Evolutionary conservation across 306 rosid species (phyloP), one percentile per base, ranked within the genome.

Genomic region (Mimosa bimucronata): DNA sequence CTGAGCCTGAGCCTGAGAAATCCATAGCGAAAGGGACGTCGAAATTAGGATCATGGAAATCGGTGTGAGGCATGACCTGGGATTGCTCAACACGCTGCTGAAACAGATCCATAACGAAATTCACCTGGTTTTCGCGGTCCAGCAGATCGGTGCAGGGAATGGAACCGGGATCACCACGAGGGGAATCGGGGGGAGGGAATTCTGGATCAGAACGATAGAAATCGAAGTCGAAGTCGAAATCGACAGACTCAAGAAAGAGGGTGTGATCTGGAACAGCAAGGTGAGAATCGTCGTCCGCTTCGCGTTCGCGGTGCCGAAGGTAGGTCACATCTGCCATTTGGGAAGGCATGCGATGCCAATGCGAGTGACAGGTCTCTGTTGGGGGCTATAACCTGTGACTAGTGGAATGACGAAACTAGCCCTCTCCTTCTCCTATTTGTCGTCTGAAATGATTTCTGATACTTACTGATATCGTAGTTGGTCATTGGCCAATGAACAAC

Each of bases 31-130:
- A 68, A 3, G 81, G n/a, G n/a, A n/a, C n/a, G n/a, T 84, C 86
- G 68, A 88, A 90, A 83, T 19, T 68, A 61, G 88, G 78, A 66
- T 88, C 87, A 31, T 77, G 53, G 10, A 80, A 74, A 38, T 87
- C 88, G 4, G 83, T 9, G 23, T 71, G 78, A 15, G 76, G 77
- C 79, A 55, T 77, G 44, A 87, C 78, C 55, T 88, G 91, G 29
- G 97, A 89, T 78, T 91, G 95, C 75, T 94, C 98, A 6, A 94
- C 94, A n/a, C 98, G 94, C 42, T 94, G 98, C 11, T 90, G 95
- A 76, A 91, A 88, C 21, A 94, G 89, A 89, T 94, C 94, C 92
- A 94, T 90, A 26, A 91, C 97, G 79, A 88, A 94, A 78, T 81
- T 89, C 29, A 85, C 94, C 85, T 88, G 94, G 55, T 86, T 86